Percentiles rank a stretch among this genome's conserved stretches.
Evolutionary conservation across 352 stramenopile species (phyloP).

Genomic region (Phytophthora tubulina): DNA sequence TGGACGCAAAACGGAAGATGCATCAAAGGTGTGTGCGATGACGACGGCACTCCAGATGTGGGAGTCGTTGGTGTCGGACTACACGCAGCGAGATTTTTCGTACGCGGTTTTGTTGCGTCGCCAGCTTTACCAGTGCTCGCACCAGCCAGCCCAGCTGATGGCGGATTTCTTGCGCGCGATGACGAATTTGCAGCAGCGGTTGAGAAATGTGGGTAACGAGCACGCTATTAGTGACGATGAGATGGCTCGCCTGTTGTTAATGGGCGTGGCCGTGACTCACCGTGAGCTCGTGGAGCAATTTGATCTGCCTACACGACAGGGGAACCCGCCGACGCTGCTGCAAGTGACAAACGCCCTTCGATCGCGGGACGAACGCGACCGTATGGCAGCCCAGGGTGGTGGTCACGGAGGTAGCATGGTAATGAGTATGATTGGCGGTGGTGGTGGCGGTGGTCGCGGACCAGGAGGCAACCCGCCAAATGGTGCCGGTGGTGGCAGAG

Average conservation of each 20-base stretch:
- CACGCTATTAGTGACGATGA: neutral
- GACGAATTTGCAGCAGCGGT: neutral
- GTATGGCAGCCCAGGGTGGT: neutral
- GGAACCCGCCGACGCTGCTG: conserved; percentile 4
- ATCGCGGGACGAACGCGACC: neutral
- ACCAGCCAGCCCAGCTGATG: conserved; percentile 1
- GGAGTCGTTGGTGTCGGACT: neutral
- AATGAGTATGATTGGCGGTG: neutral
- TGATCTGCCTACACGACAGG: neutral
- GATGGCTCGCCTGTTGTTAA: conserved; percentile 2
- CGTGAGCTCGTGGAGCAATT: conserved; percentile 5
- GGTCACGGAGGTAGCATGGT: neutral
- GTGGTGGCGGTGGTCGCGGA: too few species aligned
- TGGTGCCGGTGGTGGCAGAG: too few species aligned
- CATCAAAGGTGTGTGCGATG: too few species aligned
- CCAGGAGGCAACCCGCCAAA: too few species aligned
- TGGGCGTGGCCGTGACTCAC: conserved; percentile 6
- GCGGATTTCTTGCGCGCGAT: neutral
- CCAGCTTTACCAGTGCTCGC: neutral
- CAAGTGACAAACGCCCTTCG: neutral
- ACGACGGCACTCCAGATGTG: too few species aligned
- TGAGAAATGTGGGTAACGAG: neutral
- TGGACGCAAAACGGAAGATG: too few species aligned
- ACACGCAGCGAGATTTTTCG: conserved; percentile 6
- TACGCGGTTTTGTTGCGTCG: neutral